Conservation (phyloP, 345 rosid genomes). For the Moricandia arvensis region DNA sequence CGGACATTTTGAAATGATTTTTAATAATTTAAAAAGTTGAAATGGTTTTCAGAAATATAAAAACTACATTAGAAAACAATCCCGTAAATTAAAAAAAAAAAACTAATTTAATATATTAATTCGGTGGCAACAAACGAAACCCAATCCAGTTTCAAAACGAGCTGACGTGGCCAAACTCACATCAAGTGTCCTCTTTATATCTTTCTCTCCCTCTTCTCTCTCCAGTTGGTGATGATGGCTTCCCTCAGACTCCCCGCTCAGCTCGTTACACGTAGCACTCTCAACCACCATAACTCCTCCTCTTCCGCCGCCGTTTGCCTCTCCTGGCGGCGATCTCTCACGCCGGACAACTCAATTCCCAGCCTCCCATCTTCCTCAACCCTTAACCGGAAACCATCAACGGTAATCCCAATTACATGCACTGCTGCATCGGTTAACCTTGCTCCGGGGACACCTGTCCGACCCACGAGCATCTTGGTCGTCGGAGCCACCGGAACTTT, state of each 20-base stretch:
- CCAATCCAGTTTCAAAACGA: constrained; percentile 14
- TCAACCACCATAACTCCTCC: constrained; percentile 24
- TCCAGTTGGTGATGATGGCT: constrained; percentile 34
- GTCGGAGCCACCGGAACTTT: constrained; percentile 91
- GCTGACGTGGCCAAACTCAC: constrained; percentile 45
- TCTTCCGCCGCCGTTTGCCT: constrained; percentile 10
- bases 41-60: background rate
- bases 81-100: background rate
- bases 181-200: constrained; percentile 37
- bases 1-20: background rate
- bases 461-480: constrained; percentile 78
- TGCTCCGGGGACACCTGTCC: constrained; percentile 78
- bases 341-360: constrained; percentile 30
- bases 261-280: constrained; percentile 43
- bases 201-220: background rate
- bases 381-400: constrained; percentile 21
- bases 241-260: constrained; percentile 58
- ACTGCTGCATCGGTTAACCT: constrained; percentile 52
- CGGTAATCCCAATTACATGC: constrained; percentile 40
- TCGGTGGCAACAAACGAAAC: constrained; percentile 7
- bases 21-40: background rate
- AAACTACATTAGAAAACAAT: background rate
- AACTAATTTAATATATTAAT: background rate
- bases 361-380: constrained; percentile 22
- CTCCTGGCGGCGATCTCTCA: constrained; percentile 43